Evolutionary conservation across 306 rosid genomes (phyloP).

Genomic region (Lithocarpus polystachyus): DNA sequence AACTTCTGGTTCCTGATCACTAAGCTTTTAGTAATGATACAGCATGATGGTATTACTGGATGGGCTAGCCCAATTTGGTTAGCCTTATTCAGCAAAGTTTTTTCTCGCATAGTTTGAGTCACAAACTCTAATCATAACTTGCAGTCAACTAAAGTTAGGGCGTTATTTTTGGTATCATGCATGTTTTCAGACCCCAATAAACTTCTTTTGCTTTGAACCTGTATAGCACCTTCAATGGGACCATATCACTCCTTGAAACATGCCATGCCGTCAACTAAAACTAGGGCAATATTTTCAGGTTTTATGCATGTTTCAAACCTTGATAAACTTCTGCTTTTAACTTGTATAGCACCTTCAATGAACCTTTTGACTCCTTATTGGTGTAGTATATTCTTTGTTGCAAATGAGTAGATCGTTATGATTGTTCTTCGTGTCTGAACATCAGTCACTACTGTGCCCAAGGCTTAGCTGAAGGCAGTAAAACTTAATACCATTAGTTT

Average conservation of each 20-base stretch:
- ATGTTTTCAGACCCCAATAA: neutral
- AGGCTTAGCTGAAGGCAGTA: neutral
- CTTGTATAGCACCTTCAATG: neutral
- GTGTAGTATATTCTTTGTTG: neutral
- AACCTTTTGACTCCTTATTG: neutral
- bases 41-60: neutral
- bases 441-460: neutral
- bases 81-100: neutral
- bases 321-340: neutral
- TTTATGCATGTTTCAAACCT: neutral
- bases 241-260: neutral
- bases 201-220: neutral
- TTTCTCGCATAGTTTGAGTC: neutral
- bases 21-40: neutral
- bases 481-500: neutral
- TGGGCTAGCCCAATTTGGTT: neutral
- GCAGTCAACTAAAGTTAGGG: neutral
- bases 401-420: neutral
- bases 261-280: neutral
- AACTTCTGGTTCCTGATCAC: neutral
- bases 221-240: neutral
- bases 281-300: neutral
- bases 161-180: neutral
- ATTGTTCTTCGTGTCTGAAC: neutral
- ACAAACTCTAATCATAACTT: neutral